Conservation (phyloP, 768 basidiomycete genomes). For the Agaricus blazei region DNA sequence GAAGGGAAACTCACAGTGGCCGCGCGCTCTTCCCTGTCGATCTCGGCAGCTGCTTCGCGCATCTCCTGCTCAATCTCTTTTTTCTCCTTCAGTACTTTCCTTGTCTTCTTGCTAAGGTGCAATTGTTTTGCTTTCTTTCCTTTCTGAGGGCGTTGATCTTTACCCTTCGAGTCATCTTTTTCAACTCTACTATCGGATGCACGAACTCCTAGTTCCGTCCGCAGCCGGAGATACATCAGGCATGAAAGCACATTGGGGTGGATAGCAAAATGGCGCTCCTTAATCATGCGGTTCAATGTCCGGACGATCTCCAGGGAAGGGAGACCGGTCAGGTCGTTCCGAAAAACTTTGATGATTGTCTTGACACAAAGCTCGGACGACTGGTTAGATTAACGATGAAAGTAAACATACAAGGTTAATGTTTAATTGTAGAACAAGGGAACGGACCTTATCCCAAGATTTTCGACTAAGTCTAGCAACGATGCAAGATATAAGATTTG, state of each 20-base stretch:
- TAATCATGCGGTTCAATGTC: slow-evolving; percentile 91
- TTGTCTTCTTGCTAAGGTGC: slow-evolving; percentile 90
- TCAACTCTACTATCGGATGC: slow-evolving; percentile 69
- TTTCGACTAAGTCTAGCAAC: slow-evolving; percentile 78
- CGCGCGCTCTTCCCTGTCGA: slow-evolving; percentile 87
- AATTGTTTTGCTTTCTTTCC: slow-evolving; percentile 56
- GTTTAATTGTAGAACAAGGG: slow-evolving; percentile 2
- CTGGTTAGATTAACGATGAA: slow-evolving; percentile 33
- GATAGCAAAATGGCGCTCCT: slow-evolving; percentile 85
- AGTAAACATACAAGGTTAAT: neutral
- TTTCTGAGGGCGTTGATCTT: slow-evolving; percentile 46
- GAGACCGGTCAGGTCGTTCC: slow-evolving; percentile 71
- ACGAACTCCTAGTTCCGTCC: slow-evolving; percentile 77
- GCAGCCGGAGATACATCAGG: slow-evolving; percentile 79
- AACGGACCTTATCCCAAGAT: slow-evolving; percentile 82
- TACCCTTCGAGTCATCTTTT: slow-evolving; percentile 36
- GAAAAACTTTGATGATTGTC: slow-evolving; percentile 78
- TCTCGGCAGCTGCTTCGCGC: slow-evolving; percentile 89
- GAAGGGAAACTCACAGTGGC: slow-evolving; percentile 53
- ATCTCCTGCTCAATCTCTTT: slow-evolving; percentile 90
- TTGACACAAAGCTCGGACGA: slow-evolving; percentile 81
- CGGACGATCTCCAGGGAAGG: slow-evolving; percentile 88
- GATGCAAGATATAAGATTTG: slow-evolving; percentile 86
- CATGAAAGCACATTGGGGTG: slow-evolving; percentile 86
- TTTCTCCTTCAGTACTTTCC: slow-evolving; percentile 80